Conservation (phyloP, 306 rosid species). For the Myrica gale region DNA sequence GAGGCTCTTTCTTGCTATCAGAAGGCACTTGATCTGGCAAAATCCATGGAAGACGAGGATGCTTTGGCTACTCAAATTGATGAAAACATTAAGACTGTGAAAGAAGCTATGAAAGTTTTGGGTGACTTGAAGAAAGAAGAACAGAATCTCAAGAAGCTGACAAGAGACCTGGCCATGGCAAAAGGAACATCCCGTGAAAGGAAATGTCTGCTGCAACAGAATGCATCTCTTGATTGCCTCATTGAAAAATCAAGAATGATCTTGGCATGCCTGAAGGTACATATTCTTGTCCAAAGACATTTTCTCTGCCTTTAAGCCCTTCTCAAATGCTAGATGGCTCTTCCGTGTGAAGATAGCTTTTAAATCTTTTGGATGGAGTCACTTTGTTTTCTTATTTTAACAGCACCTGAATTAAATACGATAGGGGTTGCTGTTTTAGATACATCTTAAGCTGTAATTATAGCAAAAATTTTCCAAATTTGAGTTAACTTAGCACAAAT, state of each 20-base stretch:
- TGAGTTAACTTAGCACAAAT: too few relatives aligned
- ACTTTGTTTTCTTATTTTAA: neutral
- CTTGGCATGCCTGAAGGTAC: slow-evolving; percentile 71
- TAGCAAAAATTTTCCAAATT: too few relatives aligned
- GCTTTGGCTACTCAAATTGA: slow-evolving; percentile 60
- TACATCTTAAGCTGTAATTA: too few relatives aligned
- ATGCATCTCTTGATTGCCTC: slow-evolving; percentile 41
- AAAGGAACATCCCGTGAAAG: slow-evolving; percentile 65
- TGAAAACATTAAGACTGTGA: slow-evolving; percentile 53
- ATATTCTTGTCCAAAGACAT: neutral
- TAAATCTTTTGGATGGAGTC: neutral
- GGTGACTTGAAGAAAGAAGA: slow-evolving; percentile 61
- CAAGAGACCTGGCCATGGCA: slow-evolving; percentile 50
- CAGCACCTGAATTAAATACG: neutral
- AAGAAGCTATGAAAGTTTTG: slow-evolving; percentile 50
- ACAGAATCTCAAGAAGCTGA: slow-evolving; percentile 71
- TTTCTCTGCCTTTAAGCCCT: slow-evolving; percentile 13
- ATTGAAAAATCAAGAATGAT: slow-evolving; percentile 61
- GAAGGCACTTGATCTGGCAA: slow-evolving; percentile 43
- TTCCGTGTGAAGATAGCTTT: neutral
- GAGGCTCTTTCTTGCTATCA: slow-evolving; percentile 55
- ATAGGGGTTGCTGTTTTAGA: neutral
- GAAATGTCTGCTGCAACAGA: slow-evolving; percentile 53
- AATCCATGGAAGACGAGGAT: slow-evolving; percentile 77
- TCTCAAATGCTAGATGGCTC: slow-evolving; percentile 13